Conservation (phyloP, 306 rosid species). For the Pterocarpus macrocarpus region DNA sequence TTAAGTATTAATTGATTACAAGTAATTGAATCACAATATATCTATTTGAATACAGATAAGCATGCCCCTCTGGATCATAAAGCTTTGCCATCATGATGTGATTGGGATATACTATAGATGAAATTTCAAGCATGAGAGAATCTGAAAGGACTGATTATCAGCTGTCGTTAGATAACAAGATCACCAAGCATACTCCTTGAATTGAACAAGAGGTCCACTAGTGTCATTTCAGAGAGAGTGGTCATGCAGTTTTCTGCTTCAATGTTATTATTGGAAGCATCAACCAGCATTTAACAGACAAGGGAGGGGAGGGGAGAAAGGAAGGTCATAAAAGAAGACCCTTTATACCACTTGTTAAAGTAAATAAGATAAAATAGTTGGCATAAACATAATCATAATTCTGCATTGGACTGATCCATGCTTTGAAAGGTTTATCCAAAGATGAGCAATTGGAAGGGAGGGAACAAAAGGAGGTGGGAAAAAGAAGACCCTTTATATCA, state of each 20-base stretch:
- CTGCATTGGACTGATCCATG: neutral
- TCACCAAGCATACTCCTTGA: neutral
- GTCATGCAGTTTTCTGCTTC: no score
- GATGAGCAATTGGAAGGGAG: conserved; percentile 17
- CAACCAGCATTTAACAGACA: no score
- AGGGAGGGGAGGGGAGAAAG: no score
- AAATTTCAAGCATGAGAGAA: neutral
- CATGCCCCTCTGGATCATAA: neutral
- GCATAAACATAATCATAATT: conserved; percentile 14
- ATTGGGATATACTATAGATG: neutral
- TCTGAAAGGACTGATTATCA: neutral
- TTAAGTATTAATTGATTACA: neutral
- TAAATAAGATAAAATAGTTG: conserved; percentile 26
- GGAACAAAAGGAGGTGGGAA: no score
- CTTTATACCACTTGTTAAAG: conserved; percentile 8
- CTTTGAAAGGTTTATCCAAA: conserved; percentile 11
- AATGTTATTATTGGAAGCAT: no score
- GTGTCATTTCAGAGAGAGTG: no score
- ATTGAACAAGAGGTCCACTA: no score
- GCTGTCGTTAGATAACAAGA: neutral
- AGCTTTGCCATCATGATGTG: neutral
- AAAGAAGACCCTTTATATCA: neutral
- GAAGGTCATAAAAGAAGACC: neutral
- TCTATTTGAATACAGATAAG: conserved; percentile 6
- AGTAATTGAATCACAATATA: neutral